Evolutionary conservation across 108 stramenopile genomes (phyloP), one percentile per base, ranked within the genome.

Genomic region (Tribonema minus): DNA sequence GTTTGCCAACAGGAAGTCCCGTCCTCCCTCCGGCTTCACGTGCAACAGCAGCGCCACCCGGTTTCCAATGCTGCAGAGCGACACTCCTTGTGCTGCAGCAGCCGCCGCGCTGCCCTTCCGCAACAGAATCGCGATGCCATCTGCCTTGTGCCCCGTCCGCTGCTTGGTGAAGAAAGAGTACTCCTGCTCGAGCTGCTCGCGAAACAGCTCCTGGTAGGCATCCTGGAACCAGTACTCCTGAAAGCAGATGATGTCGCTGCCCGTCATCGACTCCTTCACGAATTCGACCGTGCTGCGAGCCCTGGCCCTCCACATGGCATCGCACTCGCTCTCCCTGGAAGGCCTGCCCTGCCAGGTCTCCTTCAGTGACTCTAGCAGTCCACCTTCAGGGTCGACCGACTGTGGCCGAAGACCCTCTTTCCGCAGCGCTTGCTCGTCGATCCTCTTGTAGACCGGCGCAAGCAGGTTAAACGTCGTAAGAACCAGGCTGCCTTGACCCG

Each of bases 221-320:
- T 37, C 39, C 54, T 76, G 61, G 3, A 76, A 31, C 75, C 75
- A 76, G 75, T 65, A 76, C 74, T 76, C 74, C 46, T 76, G 74
- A 0, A 76, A 64, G 74, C 74, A 76, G 59, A 71, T 71, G 62
- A 73, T 73, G 75, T 62, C 59, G 32, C 33, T 32, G 3, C 54
- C 58, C 5, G 75, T 39, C 66, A 76, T 66, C 20, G 64, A 31
- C 32, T 26, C 30, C 0, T 41, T 7, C 27, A 76, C 65, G 66
- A 76, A 76, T 27, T 46, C 65, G 0, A 76, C 66, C 66, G 75
- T 76, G 20, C 62, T 37, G 0, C 37, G 15, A 3, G 75, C 75
- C 23, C 75, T 37, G 28, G 64, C 66, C 28, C 75, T 58, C 75
- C 75, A 76, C 30, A 76, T 15, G 12, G 41, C 58, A 9, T 46